phyloP scores from a whole-genome alignment of 148 eudicot species.

The Talinum fruticosum region DNA sequence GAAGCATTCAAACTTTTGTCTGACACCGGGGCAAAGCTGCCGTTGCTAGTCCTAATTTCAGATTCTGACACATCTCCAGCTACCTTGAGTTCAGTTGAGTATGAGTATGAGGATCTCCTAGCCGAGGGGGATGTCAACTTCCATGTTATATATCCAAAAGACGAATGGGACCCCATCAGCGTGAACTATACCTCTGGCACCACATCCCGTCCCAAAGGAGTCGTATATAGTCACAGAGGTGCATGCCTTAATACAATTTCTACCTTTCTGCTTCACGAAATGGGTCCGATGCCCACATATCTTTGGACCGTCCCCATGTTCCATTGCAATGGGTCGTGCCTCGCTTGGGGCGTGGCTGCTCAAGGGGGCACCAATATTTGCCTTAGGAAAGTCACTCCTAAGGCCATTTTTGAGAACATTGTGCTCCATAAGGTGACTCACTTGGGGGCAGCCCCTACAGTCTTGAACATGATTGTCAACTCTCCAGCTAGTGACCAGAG shows the following conservation, averaged over 20 bases:
- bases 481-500: slow-evolving; percentile 28
- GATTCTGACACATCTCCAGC: slow-evolving; percentile 12
- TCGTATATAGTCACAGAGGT: slow-evolving; percentile 60
- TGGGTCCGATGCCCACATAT: slow-evolving; percentile 46
- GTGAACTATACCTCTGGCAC: slow-evolving; percentile 71
- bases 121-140: slow-evolving; percentile 38
- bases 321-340: slow-evolving; percentile 75
- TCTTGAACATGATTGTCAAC: slow-evolving; percentile 65
- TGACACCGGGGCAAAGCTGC: slow-evolving; percentile 24
- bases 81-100: neutral
- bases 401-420: slow-evolving; percentile 47
- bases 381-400: slow-evolving; percentile 50
- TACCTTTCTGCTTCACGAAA: slow-evolving; percentile 52
- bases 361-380: slow-evolving; percentile 61
- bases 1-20: slow-evolving; percentile 41
- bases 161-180: slow-evolving; percentile 61
- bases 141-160: slow-evolving; percentile 28
- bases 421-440: slow-evolving; percentile 45
- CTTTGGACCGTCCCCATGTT: slow-evolving; percentile 78
- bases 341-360: slow-evolving; percentile 66
- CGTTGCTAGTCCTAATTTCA: slow-evolving; percentile 36
- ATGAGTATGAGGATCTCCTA: slow-evolving; percentile 44
- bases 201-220: slow-evolving; percentile 71
- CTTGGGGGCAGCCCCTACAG: slow-evolving; percentile 68
- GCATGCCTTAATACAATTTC: slow-evolving; percentile 61